Evolutionary conservation across 768 basidiomycete species (phyloP), one percentile per base, ranked within the genome.

Genomic region (Russula griseocarnosa): DNA sequence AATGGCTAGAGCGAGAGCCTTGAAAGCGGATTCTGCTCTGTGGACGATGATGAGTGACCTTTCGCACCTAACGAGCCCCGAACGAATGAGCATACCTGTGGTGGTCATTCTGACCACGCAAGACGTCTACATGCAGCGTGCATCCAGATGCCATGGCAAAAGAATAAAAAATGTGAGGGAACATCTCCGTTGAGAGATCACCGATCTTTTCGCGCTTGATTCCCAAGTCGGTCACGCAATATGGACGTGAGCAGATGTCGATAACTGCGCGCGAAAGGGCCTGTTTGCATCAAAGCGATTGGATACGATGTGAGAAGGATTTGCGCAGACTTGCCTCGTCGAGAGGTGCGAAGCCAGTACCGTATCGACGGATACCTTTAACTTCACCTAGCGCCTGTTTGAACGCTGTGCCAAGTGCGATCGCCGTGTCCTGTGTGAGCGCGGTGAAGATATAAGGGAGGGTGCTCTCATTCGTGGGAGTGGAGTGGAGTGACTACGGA

Each of bases 21-120:
- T 99, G 84, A 99, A 99, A 5, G 96, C 94, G 3, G 95, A 94
- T 76, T 99, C 97, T 14, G 95, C 87, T 58, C 97, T 98, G 70
- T 18, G 36, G 47, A 32, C 10, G 6, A n/a, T 36, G 34, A 34
- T 11, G 32, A 61, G 55, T 26, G 61, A 55, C 53, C 54, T 56
- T 49, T 44, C n/a, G 30, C 11, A 58, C 46, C 24, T 24, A 5
- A 46, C 44, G 16, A 40, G 8, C n/a, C 36, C 32, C 26, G 30
- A 18, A 30, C 22, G 20, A 28, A 10, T 20, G 30, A 14, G 69
- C 86, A 64, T 71, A 94, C 96, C 91, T 86, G 76, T 98, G 97
- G 74, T 99, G 97, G 72, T 99, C 97, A 76, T 99, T 99, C 70
- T 93, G 88, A 47, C 97, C 97, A 38, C 94, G 82, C 49, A 99